Conservation (phyloP, 129 eudicot genomes). For the Cynara cardunculus region DNA sequence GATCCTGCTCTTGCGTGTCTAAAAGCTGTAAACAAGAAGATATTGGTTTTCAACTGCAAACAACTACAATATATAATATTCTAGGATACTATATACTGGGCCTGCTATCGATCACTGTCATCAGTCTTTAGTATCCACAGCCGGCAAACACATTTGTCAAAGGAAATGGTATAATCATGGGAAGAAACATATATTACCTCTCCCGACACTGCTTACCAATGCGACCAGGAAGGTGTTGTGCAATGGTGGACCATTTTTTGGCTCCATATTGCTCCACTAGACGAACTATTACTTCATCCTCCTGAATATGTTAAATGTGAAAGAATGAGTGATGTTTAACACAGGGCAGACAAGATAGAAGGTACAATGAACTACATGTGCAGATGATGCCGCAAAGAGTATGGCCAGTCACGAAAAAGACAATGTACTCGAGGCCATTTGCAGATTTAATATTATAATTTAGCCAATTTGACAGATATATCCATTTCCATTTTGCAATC, state of each 20-base stretch:
- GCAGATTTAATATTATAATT: background rate
- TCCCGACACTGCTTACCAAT: slow-evolving; percentile 98
- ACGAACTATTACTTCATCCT: slow-evolving; percentile 85
- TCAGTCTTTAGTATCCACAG: background rate
- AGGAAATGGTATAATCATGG: background rate
- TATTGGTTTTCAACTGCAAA: background rate
- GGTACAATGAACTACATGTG: background rate
- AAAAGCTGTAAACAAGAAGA: background rate
- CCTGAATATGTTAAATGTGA: slow-evolving; percentile 39
- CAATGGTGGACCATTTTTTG: slow-evolving; percentile 96
- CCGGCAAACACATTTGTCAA: background rate
- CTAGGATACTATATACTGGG: background rate
- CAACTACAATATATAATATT: background rate
- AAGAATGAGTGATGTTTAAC: background rate
- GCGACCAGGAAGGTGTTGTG: slow-evolving; percentile 92
- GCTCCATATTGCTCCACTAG: slow-evolving; percentile 82
- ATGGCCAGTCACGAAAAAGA: background rate
- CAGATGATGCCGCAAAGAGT: no score
- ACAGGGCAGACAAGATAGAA: background rate
- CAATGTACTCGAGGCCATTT: background rate
- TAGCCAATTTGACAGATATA: background rate
- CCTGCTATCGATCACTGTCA: background rate
- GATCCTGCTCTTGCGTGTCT: background rate
- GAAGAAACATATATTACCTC: slow-evolving; percentile 49
- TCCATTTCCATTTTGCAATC: no score